Conservation (phyloP, 257 asterid species). For the Rehmannia glutinosa region DNA sequence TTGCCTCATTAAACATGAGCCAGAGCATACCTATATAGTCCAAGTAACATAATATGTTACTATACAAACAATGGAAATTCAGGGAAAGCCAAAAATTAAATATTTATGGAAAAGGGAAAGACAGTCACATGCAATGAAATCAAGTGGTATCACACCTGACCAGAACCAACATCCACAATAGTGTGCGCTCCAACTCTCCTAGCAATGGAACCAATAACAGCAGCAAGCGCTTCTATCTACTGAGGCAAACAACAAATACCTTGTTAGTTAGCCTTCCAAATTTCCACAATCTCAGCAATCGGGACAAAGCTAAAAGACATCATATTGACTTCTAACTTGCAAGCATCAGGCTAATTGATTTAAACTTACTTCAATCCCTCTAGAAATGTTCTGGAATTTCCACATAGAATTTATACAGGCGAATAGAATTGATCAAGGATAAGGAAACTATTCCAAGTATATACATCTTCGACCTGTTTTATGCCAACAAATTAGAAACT, state of each 20-base stretch:
- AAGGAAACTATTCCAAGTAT: neutral
- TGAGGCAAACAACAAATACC: slow-evolving; percentile 25
- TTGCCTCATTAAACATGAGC: neutral
- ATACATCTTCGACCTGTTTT: neutral
- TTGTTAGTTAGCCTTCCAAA: slow-evolving; percentile 21
- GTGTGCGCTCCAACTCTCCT: slow-evolving; percentile 49
- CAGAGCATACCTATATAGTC: neutral
- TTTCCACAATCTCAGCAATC: slow-evolving; percentile 11
- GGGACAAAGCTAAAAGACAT: slow-evolving; percentile 6
- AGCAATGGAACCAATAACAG: slow-evolving; percentile 56
- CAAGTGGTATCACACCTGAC: slow-evolving; percentile 59
- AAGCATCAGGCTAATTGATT: neutral
- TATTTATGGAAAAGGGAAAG: neutral
- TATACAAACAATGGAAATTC: neutral
- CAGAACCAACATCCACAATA: slow-evolving; percentile 85
- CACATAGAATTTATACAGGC: too few relatives aligned
- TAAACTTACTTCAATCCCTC: neutral
- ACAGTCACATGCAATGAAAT: neutral
- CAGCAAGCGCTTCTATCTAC: slow-evolving; percentile 79
- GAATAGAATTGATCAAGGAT: neutral
- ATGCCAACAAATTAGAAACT: neutral
- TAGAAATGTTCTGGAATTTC: neutral
- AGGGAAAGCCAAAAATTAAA: neutral
- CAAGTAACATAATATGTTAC: neutral
- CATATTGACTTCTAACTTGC: slow-evolving; percentile 2